Base-by-base conservation (phyloP, 306 rosid genomes). In the Glycyrrhiza uralensis region DNA sequence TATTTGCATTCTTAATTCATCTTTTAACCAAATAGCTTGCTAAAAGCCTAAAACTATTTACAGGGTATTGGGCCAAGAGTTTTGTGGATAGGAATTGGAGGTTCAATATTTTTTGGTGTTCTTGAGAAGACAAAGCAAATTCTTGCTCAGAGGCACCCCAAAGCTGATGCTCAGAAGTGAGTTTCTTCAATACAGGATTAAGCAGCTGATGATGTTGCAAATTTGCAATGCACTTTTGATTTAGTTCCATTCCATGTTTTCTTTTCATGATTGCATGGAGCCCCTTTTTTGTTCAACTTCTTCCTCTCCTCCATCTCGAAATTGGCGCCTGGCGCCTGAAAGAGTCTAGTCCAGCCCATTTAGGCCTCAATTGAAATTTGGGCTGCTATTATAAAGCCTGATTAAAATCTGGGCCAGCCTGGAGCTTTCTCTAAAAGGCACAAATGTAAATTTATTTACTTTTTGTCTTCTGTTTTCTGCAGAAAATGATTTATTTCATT, bases 71-170 rank as follows among this genome's bases (percentile, higher is more conserved):
- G 89, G 59, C 92, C 97, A 24, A 76, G 97, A 77, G 91, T 90
- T 13, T 17, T 90, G 63, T 90, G 93, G 96, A 88, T 90, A 79
- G 96, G 96, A 56, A 38, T 90, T 39, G 96, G 96, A 15, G 96
- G 96, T 78, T 87, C 96, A 26, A 86, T 88, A 44, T 90, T 90
- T 77, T 88, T 90, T 75, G 86, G 93, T 26, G 87, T 84, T 51
- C 93, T 87, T 55, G 96, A 87, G 84, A 83, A 82, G 79, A 76
- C 96, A 44, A 90, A 90, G 88, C 84, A 83, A 69, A 74, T 86
- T 50, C 89, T 88, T 65, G 84, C 82, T 29, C 50, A 75, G 59
- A 83, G 80, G 74, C 87, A 60, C 36, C 63, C 41, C 49, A 60
- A 52, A 76, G 39, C 62, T 59, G 61, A 79, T 54, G 51, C 66